These are phyloP conservation scores for Didymella exigua DNA, from an alignment of 2,329 filamentous ascomycete species.

Conservation along the genomic window DNA sequence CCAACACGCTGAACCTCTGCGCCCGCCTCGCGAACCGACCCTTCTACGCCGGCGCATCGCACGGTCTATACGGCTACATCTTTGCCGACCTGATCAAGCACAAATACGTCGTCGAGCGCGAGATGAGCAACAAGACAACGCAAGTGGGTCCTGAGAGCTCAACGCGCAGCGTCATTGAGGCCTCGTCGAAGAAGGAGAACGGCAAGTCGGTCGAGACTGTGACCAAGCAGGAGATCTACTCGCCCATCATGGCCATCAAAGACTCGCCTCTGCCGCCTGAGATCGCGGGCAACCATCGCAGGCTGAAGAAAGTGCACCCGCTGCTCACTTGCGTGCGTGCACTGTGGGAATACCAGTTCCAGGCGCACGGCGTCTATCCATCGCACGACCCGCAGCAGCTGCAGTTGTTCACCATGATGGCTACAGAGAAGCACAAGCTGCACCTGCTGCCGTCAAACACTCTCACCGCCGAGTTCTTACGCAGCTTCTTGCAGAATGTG, in stretches of 20 bases:
- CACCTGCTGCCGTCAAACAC: constrained; percentile 55
- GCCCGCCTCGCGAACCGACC: constrained; percentile 77
- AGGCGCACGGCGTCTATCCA: constrained; percentile 50
- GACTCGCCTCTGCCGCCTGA: constrained; percentile 72
- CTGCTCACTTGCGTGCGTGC: constrained; percentile 85
- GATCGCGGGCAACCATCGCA: constrained; percentile 70
- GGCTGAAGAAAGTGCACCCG: constrained; percentile 77
- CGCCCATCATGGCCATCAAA: constrained; percentile 84
- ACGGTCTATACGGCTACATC: constrained; percentile 93
- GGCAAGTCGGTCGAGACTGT: constrained; percentile 80
- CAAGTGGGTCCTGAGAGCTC: constrained; percentile 69
- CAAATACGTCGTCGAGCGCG: constrained; percentile 85
- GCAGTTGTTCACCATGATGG: constrained; percentile 75
- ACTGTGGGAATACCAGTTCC: constrained; percentile 82
- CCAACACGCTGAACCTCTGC: constrained; percentile 82
- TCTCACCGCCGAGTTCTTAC: constrained; percentile 66
- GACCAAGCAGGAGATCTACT: constrained; percentile 89
- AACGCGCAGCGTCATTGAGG: constrained; percentile 75
- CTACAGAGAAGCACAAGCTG: constrained; percentile 77
- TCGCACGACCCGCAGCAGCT: constrained; percentile 62
- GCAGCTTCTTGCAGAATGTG: constrained; percentile 85
- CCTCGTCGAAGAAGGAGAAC: constrained; percentile 67
- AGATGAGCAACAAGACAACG: constrained; percentile 74
- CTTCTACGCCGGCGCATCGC: constrained; percentile 86
- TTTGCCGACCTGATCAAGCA: constrained; percentile 93